Conservation (phyloP, 2,329 filamentous ascomycete species). For the Claviceps monticola region DNA sequence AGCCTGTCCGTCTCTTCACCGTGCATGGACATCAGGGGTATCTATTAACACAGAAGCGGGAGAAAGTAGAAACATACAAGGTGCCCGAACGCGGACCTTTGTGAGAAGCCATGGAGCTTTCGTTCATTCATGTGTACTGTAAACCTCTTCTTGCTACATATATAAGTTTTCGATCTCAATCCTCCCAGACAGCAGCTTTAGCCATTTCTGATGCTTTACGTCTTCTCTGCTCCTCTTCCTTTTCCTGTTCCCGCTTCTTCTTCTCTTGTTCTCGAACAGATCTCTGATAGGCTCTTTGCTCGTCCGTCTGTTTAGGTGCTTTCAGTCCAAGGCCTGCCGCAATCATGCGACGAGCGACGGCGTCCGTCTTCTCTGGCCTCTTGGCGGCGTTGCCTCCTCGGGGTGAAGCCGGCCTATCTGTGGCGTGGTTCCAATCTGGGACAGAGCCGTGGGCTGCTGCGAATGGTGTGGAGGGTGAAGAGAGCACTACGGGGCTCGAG, state of each 20-base stretch:
- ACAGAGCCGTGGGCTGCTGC: constrained; percentile 25
- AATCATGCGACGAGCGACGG: constrained; percentile 80
- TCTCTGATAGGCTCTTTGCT: constrained; percentile 76
- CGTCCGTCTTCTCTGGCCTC: constrained; percentile 83
- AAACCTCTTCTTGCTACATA: background rate
- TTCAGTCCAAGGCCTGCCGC: constrained; percentile 74
- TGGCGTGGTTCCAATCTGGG: constrained; percentile 2
- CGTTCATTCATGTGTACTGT: background rate
- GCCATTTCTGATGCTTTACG: constrained; percentile 56
- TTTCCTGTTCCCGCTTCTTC: constrained; percentile 60
- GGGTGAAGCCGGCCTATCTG: background rate
- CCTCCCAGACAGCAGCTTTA: constrained; percentile 82
- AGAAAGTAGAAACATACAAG: background rate
- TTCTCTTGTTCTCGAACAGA: constrained; percentile 74
- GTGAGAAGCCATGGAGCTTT: background rate
- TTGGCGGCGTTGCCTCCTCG: constrained; percentile 11
- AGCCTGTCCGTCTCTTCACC: background rate
- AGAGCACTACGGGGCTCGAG: constrained; percentile 15
- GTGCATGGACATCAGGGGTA: background rate
- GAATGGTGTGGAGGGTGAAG: constrained; percentile 55
- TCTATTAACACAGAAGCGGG: background rate
- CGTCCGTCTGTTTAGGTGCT: constrained; percentile 69
- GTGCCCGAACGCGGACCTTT: background rate
- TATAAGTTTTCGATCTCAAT: constrained; percentile 26
- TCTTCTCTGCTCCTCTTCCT: constrained; percentile 44